Conservation (phyloP, 805 yeast species). For the Ogataea angusta region DNA sequence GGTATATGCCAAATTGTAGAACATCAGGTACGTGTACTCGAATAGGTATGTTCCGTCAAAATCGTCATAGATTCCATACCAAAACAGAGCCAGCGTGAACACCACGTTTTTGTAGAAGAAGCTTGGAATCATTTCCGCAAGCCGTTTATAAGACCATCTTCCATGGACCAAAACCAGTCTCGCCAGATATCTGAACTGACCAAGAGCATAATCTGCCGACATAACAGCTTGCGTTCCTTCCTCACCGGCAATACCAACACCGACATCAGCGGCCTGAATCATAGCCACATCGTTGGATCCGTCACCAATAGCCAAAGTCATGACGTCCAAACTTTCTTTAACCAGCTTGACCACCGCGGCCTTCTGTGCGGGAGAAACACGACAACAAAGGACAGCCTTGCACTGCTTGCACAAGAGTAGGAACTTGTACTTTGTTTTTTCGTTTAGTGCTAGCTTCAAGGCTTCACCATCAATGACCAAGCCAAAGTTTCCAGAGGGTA, state of each 20-base stretch:
- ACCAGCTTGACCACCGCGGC: conserved; percentile 80
- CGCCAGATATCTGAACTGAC: conserved; percentile 72
- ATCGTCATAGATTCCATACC: conserved; percentile 73
- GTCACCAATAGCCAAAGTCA: conserved; percentile 87
- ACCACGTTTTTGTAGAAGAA: conserved; percentile 79
- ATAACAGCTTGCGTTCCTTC: conserved; percentile 88
- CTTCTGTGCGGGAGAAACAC: conserved; percentile 86
- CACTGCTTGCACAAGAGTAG: conserved; percentile 74
- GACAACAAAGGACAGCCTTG: conserved; percentile 77
- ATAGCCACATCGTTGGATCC: conserved; percentile 89
- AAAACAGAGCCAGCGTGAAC: conserved; percentile 69
- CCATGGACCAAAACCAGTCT: conserved; percentile 74
- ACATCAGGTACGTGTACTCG: conserved; percentile 77
- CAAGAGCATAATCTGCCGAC: conserved; percentile 85
- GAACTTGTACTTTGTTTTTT: conserved; percentile 49
- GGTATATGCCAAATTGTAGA: conserved; percentile 79
- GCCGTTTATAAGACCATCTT: conserved; percentile 80
- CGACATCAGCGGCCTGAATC: conserved; percentile 86
- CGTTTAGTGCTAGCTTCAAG: conserved; percentile 47
- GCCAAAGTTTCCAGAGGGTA: conserved; percentile 66
- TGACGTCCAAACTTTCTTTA: conserved; percentile 69
- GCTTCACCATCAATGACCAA: conserved; percentile 83
- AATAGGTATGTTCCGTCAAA: conserved; percentile 79
- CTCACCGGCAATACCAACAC: conserved; percentile 89
- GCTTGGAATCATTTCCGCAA: conserved; percentile 79